Base-by-base conservation (phyloP, 139 green algal species). In the Chlamydomonas eustigma region DNA sequence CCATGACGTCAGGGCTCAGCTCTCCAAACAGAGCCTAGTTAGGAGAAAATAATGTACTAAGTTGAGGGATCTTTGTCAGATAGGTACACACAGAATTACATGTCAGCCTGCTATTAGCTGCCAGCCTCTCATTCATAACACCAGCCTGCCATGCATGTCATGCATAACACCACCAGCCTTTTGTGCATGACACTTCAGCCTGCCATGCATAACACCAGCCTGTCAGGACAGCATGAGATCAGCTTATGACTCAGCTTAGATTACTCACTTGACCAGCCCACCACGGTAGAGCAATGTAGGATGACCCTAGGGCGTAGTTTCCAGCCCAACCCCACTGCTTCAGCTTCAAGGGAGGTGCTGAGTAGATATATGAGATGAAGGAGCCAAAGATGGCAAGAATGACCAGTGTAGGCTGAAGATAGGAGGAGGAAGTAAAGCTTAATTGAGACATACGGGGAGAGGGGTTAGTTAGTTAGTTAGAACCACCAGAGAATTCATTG, bases 281-380 rank as follows among this genome's bases (percentile, higher is more conserved):
- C 95, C 95, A 99, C 33, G 95, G 94, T 67, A 98, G 91, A 0
- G 94, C 92, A 70, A 99, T 98, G 91, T 98, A 98, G 24, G 88
- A 96, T 32, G 89, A 92, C 24, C 95, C 95, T 50, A 98, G 85
- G 0, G 95, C 95, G 76, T 97, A 99, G 87, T 96, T 98, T 68
- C 95, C 95, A 25, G 85, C 84, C 94, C 94, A 98, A 35, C 93
- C 94, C 51, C 84, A 91, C 84, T 96, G 90, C 87, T 98, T 98
- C 0, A 98, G 91, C 92, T 99, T 99, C 50, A 99, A 86, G 6
- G 95, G 96, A 2, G 96, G 96, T 1, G 95, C 95, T 2, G 88
- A 95, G 91, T 99, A 99, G 83, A 99, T 98, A 90, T 99, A 99
- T 8, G 91, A 97, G 77, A 99, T 95, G 82, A 97, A 92, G 64